Evolutionary conservation across 495 filamentous ascomycete species (phyloP), one percentile per base, ranked within the genome.

Genomic region (Penicillium atrosanguineum): DNA sequence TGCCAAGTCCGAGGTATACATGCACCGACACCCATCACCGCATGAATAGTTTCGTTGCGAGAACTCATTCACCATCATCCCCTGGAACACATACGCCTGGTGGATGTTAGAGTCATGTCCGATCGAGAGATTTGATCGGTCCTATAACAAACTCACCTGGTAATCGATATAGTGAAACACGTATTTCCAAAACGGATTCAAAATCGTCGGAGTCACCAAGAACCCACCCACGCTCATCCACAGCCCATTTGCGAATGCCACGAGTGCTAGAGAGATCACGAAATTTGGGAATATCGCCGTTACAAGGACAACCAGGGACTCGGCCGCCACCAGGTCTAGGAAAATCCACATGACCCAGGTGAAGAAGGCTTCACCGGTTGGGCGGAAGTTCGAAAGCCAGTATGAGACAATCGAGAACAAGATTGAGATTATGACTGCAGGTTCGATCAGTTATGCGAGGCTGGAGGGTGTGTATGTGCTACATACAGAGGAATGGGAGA

Each of bases 51-150:
- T 77, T 1, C 88, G 68, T 14, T 82, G 36, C 0, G 65, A 69
- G 62, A 94, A 91, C 69, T 94, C 88, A 63, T 92, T 93, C 19
- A 92, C 81, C 88, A 94, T 90, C 89, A 94, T 91, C 16, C 89
- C 89, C 56, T 90, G 86, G 75, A 94, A 93, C 28, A 92, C 89
- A 58, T 90, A 93, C 18, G 81, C 76, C 71, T 75, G 40, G 11
- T 7, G 43, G 4, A 28, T 1, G 40, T 44, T 36, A 51, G 34
- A 23, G 23, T 2, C 2, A 2, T 23, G 23, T 15, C 23, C 12
- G 7, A 42, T 28, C 42, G 4, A 52, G 16, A 2, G 12, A 6
- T 21, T 46, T 16, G 39, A n/a, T 1, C 19, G 21, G 19, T 15
- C 4, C 28, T 20, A 41, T 23, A 5, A 2, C 23, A n/a, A 21